Evolutionary conservation across 495 filamentous ascomycete genomes (phyloP).

Genomic region (Talaromyces wortmannii): DNA sequence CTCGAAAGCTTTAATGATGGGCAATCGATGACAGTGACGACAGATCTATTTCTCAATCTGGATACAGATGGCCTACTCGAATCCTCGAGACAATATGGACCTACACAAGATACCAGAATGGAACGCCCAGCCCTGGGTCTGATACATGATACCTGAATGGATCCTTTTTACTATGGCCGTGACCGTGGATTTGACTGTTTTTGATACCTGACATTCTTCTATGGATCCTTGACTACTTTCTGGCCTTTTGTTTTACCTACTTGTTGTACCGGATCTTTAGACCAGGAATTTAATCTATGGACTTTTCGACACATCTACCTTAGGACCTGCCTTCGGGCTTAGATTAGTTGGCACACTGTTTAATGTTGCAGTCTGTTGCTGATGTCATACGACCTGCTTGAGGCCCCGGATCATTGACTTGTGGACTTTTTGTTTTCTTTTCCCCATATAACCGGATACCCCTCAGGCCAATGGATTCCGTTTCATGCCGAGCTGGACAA

Average conservation of each 20-base stretch:
- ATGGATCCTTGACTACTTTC: background rate
- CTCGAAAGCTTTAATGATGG: conserved; percentile 35
- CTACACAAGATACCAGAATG: background rate
- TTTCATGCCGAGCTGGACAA: too few species aligned
- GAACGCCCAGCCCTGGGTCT: background rate
- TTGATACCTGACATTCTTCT: background rate
- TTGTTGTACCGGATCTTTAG: background rate
- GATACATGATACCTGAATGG: background rate
- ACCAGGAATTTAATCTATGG: background rate
- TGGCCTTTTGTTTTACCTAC: background rate
- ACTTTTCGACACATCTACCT: background rate
- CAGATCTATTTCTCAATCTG: background rate
- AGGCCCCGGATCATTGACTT: background rate
- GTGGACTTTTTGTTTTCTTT: background rate
- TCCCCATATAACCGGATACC: too few species aligned
- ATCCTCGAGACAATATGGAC: conserved; percentile 2
- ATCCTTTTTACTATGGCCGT: background rate
- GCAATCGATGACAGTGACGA: conserved; percentile 22
- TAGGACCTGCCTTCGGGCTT: background rate
- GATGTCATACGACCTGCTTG: background rate
- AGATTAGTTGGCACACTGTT: background rate
- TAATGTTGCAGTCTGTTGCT: conserved; percentile 1
- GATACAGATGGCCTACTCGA: background rate
- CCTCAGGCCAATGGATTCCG: background rate
- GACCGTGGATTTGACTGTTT: background rate